Evolutionary conservation across 2,329 filamentous ascomycete genomes (phyloP).

Genomic region (Fusarium caatingaense): DNA sequence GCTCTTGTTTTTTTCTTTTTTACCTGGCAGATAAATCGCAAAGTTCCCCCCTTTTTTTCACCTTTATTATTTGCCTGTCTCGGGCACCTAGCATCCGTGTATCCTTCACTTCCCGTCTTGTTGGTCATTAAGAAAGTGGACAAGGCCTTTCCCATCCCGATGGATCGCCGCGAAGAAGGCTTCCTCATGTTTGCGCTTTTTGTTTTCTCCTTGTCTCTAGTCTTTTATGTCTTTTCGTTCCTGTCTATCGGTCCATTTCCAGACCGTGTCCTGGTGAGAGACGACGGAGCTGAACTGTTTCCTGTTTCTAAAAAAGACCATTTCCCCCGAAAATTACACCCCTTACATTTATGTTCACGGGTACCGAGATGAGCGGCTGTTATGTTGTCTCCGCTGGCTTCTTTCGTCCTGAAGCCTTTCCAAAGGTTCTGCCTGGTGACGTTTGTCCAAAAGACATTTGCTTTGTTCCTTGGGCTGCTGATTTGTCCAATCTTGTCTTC

Average conservation of each 20-base stretch:
- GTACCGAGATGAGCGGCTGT: constrained; percentile 11
- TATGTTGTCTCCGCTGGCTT: constrained; percentile 3
- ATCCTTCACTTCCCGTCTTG: constrained; percentile 32
- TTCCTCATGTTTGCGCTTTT: constrained; percentile 41
- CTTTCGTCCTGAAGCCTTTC: constrained; percentile 3
- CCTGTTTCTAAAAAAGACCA: constrained; percentile 23
- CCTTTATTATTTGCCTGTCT: constrained; percentile 29
- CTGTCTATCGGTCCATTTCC: constrained; percentile 39
- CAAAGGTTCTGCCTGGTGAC: constrained; percentile 5
- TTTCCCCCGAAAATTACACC: constrained; percentile 19
- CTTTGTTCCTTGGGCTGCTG: not conserved
- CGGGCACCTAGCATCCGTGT: constrained; percentile 40
- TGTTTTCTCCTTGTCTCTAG: constrained; percentile 26
- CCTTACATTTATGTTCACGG: constrained; percentile 31
- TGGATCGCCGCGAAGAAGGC: constrained; percentile 49
- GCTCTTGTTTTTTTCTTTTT: constrained; percentile 37
- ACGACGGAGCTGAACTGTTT: constrained; percentile 32
- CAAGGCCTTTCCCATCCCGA: constrained; percentile 33
- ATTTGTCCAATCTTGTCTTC: not conserved
- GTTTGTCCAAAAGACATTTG: constrained; percentile 8
- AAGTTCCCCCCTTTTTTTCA: constrained; percentile 37
- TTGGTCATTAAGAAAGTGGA: constrained; percentile 36
- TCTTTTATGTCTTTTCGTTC: constrained; percentile 39
- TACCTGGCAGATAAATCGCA: constrained; percentile 49
- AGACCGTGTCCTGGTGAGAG: constrained; percentile 20